Evolutionary conservation across 192 early-diverging fungal genomes (phyloP).

Genomic region (Backusella macrospora): DNA sequence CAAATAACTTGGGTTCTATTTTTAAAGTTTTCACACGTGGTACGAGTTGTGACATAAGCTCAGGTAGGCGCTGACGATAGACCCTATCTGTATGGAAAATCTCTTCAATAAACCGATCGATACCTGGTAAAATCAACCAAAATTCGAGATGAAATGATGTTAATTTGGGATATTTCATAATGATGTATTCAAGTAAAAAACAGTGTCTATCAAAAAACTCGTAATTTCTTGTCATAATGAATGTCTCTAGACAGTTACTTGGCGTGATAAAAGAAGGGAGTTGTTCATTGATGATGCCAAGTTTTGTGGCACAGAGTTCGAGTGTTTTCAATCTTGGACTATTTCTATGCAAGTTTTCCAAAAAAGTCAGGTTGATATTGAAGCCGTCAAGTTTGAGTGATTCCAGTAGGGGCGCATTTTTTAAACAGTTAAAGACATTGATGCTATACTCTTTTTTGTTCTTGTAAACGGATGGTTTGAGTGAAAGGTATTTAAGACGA

Average conservation of each 20-base stretch:
- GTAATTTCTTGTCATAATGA: neutral
- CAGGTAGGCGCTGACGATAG: neutral
- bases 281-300: neutral
- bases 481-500: neutral
- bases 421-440: neutral
- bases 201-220: neutral
- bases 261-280: neutral
- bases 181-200: neutral
- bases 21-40: conserved; percentile 3
- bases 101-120: conserved; percentile 4
- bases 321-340: neutral
- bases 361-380: neutral
- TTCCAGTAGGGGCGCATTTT: neutral
- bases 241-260: neutral
- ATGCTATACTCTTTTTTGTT: neutral
- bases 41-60: neutral
- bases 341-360: neutral
- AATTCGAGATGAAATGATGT: neutral
- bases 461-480: neutral
- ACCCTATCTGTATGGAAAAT: neutral
- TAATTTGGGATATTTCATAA: neutral
- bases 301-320: neutral
- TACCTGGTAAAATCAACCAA: neutral
- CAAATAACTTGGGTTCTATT: neutral
- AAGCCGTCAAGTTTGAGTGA: neutral